A percentile compares a stretch with the other conserved stretches of the same genome.
These are phyloP conservation scores for Nakazawaea pomicola DNA, from an alignment of 805 yeast species.

Conservation along the genomic window DNA sequence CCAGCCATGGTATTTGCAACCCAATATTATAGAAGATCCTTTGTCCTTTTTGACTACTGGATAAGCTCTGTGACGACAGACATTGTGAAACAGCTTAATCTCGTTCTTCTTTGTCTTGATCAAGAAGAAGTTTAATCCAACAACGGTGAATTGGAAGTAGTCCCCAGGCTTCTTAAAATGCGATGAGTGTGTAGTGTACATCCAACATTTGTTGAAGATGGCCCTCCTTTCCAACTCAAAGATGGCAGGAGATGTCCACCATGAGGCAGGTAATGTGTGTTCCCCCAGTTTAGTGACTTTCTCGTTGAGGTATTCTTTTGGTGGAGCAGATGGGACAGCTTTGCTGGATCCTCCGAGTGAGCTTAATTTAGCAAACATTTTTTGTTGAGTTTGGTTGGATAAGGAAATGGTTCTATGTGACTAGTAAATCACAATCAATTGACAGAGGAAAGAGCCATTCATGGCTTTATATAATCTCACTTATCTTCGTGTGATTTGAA, in stretches of 20 bases:
- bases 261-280: conserved; percentile 59
- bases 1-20: conserved; percentile 66
- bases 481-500: too few species aligned
- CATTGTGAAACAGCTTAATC: conserved; percentile 57
- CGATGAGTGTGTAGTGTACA: conserved; percentile 46
- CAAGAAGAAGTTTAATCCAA: conserved; percentile 51
- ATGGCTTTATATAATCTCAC: too few species aligned
- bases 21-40: conserved; percentile 53
- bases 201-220: conserved; percentile 52
- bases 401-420: too few species aligned
- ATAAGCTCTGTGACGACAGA: conserved; percentile 62
- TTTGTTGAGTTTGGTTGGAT: neutral
- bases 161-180: conserved; percentile 56
- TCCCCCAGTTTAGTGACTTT: conserved; percentile 25
- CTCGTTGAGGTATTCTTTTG: conserved; percentile 10
- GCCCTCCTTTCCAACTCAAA: conserved; percentile 56
- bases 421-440: too few species aligned
- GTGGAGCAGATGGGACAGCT: conserved; percentile 8
- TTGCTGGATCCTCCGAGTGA: conserved; percentile 8
- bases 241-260: conserved; percentile 60
- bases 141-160: conserved; percentile 43
- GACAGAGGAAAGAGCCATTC: too few species aligned
- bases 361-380: conserved; percentile 11
- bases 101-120: conserved; percentile 49
- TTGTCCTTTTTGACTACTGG: conserved; percentile 55